These are phyloP conservation scores for Ceratobasidium sp. DNA, from an alignment of 1,284 basidiomycete species.

Conservation along the genomic window DNA sequence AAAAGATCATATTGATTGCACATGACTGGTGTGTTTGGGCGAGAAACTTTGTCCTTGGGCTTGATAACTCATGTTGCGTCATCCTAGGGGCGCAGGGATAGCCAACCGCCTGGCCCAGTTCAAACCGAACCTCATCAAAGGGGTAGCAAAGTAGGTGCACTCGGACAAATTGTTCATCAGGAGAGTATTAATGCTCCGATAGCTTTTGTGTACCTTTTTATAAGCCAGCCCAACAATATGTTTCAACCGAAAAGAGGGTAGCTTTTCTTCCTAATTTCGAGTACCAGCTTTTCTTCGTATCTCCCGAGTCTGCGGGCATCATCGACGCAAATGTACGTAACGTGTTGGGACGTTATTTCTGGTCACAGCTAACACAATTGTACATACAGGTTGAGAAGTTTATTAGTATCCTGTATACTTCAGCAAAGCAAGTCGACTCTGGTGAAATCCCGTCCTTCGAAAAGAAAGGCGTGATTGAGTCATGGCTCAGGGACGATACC, in stretches of 20 bases:
- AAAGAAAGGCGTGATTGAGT: slow-evolving; percentile 31
- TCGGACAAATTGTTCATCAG: not conserved
- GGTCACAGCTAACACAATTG: not conserved
- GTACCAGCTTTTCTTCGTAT: slow-evolving; percentile 41
- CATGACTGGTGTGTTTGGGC: slow-evolving; percentile 29
- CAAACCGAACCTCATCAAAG: slow-evolving; percentile 36
- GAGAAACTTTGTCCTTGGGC: not conserved
- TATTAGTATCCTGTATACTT: slow-evolving; percentile 12
- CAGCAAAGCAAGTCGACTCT: slow-evolving; percentile 16
- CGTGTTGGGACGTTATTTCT: too few species aligned
- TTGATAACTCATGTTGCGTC: not conserved
- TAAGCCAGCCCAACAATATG: not conserved
- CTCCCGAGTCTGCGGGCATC: slow-evolving; percentile 15
- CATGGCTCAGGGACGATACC: slow-evolving; percentile 16
- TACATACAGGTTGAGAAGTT: slow-evolving; percentile 23
- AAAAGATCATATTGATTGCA: slow-evolving; percentile 32
- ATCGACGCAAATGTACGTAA: slow-evolving; percentile 38
- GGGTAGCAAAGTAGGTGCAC: slow-evolving; percentile 18
- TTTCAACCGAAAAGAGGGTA: slow-evolving; percentile 5
- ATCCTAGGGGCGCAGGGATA: slow-evolving; percentile 21
- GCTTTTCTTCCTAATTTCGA: slow-evolving; percentile 20
- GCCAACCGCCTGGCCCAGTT: slow-evolving; percentile 30
- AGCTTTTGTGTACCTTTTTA: slow-evolving; percentile 32
- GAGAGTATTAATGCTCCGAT: not conserved
- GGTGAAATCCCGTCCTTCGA: slow-evolving; percentile 4